A percentile compares a stretch with the other conserved stretches of the same genome.
phyloP scores from a whole-genome alignment of 2,329 filamentous ascomycete species.

The Calonectria multiphialidica region DNA sequence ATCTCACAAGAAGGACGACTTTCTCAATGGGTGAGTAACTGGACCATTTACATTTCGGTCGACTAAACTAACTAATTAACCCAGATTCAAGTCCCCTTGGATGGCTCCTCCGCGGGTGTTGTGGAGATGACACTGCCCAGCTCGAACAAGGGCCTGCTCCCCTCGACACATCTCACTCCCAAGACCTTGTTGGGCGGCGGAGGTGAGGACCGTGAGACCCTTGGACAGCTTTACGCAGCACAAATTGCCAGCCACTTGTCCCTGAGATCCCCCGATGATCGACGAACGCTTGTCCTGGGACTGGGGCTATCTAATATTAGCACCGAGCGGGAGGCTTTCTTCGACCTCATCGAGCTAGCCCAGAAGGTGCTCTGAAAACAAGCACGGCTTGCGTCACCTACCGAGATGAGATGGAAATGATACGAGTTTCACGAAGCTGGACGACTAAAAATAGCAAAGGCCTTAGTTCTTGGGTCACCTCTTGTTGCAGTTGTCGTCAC shows the following conservation, averaged over 20 bases:
- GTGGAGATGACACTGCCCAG: conserved; percentile 71
- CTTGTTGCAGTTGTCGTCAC: background rate
- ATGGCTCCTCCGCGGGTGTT: conserved; percentile 72
- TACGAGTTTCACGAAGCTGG: background rate
- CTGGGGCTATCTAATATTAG: conserved; percentile 67
- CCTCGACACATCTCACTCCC: conserved; percentile 85
- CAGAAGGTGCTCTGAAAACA: conserved; percentile 63
- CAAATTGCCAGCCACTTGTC: conserved; percentile 88
- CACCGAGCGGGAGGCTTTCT: conserved; percentile 68
- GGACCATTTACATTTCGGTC: background rate
- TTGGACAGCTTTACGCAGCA: conserved; percentile 89
- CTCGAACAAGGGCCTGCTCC: conserved; percentile 67
- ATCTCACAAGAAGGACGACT: conserved; percentile 87
- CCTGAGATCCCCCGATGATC: conserved; percentile 75
- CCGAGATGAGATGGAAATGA: background rate
- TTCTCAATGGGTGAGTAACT: conserved; percentile 83
- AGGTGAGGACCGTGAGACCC: conserved; percentile 80
- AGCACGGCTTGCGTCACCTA: background rate
- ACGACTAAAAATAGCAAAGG: background rate
- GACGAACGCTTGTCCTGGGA: conserved; percentile 71
- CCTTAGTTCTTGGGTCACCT: background rate
- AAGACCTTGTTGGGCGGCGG: conserved; percentile 90
- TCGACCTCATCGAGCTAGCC: conserved; percentile 74
- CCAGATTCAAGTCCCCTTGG: conserved; percentile 83
- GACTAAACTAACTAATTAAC: conserved; percentile 6